Evolutionary conservation across 768 basidiomycete species (phyloP).

Genomic region (Mycena vulgaris): DNA sequence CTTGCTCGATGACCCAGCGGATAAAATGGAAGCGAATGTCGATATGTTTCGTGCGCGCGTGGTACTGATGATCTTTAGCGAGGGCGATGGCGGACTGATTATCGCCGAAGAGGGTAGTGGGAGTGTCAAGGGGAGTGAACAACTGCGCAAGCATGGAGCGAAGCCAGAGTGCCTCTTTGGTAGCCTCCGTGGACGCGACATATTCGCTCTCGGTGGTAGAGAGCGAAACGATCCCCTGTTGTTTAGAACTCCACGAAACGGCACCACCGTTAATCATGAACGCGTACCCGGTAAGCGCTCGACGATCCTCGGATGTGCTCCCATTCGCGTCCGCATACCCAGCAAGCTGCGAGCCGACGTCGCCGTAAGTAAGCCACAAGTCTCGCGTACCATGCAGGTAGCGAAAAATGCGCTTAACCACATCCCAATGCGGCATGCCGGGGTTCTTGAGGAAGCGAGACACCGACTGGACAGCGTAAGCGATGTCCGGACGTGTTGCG

Average conservation of each 20-base stretch:
- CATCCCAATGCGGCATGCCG: neutral
- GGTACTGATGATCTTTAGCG: neutral
- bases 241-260: neutral
- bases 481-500: conserved; percentile 8
- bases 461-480: neutral
- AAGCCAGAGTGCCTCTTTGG: neutral
- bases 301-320: neutral
- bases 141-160: neutral
- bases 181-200: neutral
- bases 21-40: conserved; percentile 1
- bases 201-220: conserved; percentile 6
- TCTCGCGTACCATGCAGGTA: conserved; percentile 2
- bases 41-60: conserved; percentile 5
- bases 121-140: too few relatives aligned
- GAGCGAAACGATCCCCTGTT: neutral
- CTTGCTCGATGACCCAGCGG: too few relatives aligned
- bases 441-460: neutral
- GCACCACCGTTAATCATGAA: neutral
- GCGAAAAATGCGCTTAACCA: conserved; percentile 2
- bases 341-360: neutral
- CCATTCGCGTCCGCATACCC: neutral
- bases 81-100: conserved; percentile 5
- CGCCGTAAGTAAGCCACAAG: neutral
- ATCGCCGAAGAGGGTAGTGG: neutral
- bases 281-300: neutral